Evolutionary conservation across 768 basidiomycete genomes (phyloP), one percentile per base, ranked within the genome.

Genomic region (Leccinum subtestaceum): DNA sequence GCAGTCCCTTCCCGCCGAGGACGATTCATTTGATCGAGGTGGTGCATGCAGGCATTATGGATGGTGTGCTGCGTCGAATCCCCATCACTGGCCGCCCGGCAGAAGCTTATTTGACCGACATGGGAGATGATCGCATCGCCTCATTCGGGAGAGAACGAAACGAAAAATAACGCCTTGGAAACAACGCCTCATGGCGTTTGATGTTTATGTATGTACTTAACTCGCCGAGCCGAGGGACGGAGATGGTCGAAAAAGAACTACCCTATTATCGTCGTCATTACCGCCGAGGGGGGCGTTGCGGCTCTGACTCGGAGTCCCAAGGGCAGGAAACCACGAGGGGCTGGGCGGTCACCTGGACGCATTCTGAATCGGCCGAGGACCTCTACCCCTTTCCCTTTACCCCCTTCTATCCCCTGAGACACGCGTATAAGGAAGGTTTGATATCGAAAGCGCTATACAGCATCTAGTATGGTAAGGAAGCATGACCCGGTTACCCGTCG

Each of bases 241-340:
- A 59, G 60, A 63, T 63, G 47, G 55, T 59, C 36, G 52, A 58
- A 58, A 62, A 17, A 13, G 19, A 45, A 45, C 11, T 45, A 21
- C 43, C 11, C 43, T 45, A 36, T 61, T 55, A 47, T 47, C 55
- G 51, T 56, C 19, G 25, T 25, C 53, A 53, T 55, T 56, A 13
- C 40, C 57, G 29, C 57, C 65, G 60, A 57, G 57, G 53, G 32
- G 17, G 19, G 27, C 38, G 32, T 27, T 19, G 43, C 43, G 19
- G 43, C 43, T 45, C 43, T 45, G 43, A 45, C 43, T 45, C 43
- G 43, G 43, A 45, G 40, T 34, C 32, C 47, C 62, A 55, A 62
- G 57, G 66, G 65, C 68, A 70, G 68, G 67, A 58, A 34, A 60
- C 55, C 65, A 65, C 66, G 67, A 67, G 68, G 68, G 34, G 25